These are phyloP conservation scores for Prunus armeniaca DNA, from an alignment of 306 rosid genomes.

Conservation along the genomic window DNA sequence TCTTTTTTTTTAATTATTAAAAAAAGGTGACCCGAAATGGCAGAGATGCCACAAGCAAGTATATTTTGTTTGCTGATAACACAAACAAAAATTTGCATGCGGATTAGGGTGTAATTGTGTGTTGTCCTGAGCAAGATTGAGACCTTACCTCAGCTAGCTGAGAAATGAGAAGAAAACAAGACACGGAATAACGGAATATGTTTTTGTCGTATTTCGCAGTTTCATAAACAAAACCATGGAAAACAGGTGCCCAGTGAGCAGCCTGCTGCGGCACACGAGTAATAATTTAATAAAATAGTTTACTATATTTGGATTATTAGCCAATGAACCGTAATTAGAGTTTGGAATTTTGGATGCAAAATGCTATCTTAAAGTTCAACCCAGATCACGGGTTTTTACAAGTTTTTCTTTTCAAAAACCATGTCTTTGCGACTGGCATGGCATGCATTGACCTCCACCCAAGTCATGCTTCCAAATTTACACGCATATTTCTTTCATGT, in stretches of 20 bases:
- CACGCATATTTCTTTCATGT: too few species aligned
- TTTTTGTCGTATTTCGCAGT: constrained; percentile 1
- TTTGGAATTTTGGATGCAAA: too few species aligned
- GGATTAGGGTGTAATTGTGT: not conserved
- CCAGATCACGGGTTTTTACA: too few species aligned
- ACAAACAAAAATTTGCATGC: constrained; percentile 7
- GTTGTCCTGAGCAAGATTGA: not conserved
- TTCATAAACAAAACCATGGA: not conserved
- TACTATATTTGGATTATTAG: not conserved
- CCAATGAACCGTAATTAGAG: not conserved
- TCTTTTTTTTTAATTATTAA: too few species aligned
- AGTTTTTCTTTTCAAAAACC: too few species aligned
- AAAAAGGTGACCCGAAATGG: not conserved
- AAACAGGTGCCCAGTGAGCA: too few species aligned
- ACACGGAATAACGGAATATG: not conserved
- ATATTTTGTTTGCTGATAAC: not conserved
- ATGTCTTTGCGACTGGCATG: too few species aligned
- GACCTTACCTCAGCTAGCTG: constrained; percentile 5
- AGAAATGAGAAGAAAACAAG: constrained; percentile 8
- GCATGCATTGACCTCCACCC: too few species aligned
- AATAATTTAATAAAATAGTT: not conserved
- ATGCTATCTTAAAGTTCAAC: too few species aligned
- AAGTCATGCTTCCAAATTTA: too few species aligned
- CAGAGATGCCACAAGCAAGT: constrained; percentile 10
- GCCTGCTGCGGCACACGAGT: not conserved